A percentile compares a stretch with the other conserved stretches of the same genome.
Evolutionary conservation across 1,284 basidiomycete species (phyloP).

Genomic region (Ceratobasidium sp.): DNA sequence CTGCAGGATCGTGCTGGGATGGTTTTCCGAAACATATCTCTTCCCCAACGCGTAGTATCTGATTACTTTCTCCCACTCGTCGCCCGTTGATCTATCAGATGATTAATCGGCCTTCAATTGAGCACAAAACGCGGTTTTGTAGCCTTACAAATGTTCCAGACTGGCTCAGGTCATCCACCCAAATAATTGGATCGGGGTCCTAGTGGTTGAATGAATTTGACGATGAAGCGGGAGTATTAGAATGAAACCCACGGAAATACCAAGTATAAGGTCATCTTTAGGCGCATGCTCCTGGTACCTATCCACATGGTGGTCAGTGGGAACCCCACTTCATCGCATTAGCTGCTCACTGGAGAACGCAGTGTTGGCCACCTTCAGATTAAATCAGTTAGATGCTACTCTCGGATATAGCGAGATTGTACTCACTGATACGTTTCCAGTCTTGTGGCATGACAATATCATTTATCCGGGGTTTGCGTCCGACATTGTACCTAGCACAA

Average conservation of each 20-base stretch:
- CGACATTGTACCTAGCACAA: constrained; percentile 25
- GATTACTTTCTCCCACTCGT: constrained; percentile 33
- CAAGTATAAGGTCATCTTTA: constrained; percentile 35
- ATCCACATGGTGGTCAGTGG: background rate
- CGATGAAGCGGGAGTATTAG: background rate
- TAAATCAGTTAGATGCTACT: background rate
- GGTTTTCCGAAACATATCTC: constrained; percentile 40
- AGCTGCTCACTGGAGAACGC: constrained; percentile 25
- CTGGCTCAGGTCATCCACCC: constrained; percentile 35
- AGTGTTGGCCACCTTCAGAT: constrained; percentile 30
- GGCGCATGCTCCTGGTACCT: constrained; percentile 36
- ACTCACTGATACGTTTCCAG: constrained; percentile 39
- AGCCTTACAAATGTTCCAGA: constrained; percentile 32
- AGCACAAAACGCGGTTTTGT: background rate
- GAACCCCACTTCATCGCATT: background rate
- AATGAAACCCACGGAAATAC: constrained; percentile 3
- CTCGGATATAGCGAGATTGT: background rate
- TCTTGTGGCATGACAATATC: constrained; percentile 33
- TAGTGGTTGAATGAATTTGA: background rate
- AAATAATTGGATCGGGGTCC: constrained; percentile 39
- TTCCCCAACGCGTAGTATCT: constrained; percentile 36
- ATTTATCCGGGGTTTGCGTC: constrained; percentile 34
- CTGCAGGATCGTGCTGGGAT: constrained; percentile 34
- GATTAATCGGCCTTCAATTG: background rate
- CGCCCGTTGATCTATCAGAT: constrained; percentile 31